These are phyloP conservation scores for Lumnitzera racemosa DNA, from an alignment of 345 rosid species.

Conservation along the genomic window DNA sequence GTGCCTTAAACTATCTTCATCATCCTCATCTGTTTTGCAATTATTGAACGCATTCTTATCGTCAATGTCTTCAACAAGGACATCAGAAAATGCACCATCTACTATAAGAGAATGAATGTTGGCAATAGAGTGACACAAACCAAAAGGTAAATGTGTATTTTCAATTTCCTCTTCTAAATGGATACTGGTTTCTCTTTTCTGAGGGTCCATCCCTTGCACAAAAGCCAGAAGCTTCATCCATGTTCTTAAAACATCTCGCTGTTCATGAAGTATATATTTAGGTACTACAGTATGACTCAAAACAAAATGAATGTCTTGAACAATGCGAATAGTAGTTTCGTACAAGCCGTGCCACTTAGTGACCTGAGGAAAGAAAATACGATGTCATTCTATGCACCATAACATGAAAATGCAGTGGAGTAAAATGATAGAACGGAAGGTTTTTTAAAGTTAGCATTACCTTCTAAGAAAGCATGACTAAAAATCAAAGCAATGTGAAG, in stretches of 20 bases:
- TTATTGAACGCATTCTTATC: constrained; percentile 18
- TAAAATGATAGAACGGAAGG: constrained; percentile 1
- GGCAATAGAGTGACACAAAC: constrained; percentile 55
- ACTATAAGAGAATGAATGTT: constrained; percentile 68
- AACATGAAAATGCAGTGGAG: constrained; percentile 6
- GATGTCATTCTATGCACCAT: constrained; percentile 7
- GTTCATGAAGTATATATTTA: constrained; percentile 53
- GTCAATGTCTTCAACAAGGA: constrained; percentile 29
- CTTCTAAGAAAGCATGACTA: too few relatives aligned
- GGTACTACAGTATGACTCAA: constrained; percentile 69
- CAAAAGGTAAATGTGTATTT: constrained; percentile 42
- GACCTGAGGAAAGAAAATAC: constrained; percentile 38
- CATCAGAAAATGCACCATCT: constrained; percentile 64
- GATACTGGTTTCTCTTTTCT: constrained; percentile 81
- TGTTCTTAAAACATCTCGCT: constrained; percentile 48
- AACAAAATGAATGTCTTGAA: constrained; percentile 76
- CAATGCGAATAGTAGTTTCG: constrained; percentile 59
- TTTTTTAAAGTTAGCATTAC: background rate
- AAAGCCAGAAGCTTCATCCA: constrained; percentile 77
- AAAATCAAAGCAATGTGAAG: too few relatives aligned
- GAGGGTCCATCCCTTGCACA: constrained; percentile 80
- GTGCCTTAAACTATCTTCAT: constrained; percentile 51
- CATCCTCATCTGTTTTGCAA: constrained; percentile 30
- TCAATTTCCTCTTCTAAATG: constrained; percentile 72
- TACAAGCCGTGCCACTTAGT: constrained; percentile 55